A percentile compares a stretch with the other conserved stretches of the same genome.
These are phyloP conservation scores for Fusarium equiseti DNA, from an alignment of 2,329 filamentous ascomycete genomes.

Conservation along the genomic window DNA sequence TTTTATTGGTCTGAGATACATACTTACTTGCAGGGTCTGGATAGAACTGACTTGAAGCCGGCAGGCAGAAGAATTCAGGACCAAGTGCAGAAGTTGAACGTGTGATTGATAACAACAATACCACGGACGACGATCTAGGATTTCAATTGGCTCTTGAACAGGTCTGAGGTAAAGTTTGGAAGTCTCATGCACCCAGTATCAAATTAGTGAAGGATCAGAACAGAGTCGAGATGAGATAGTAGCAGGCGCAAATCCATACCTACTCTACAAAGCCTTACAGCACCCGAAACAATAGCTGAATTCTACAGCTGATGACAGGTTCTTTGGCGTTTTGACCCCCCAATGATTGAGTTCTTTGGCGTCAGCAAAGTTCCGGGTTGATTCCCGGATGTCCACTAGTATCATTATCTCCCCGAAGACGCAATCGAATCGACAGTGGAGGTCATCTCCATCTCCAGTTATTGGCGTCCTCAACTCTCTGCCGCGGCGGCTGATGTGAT, in stretches of 20 bases:
- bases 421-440: slow-evolving; percentile 23
- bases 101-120: slow-evolving; percentile 6
- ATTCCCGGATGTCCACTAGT: slow-evolving; percentile 17
- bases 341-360: slow-evolving; percentile 40
- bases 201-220: background rate
- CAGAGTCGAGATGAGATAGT: background rate
- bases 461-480: slow-evolving; percentile 5
- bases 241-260: background rate
- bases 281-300: slow-evolving; percentile 23
- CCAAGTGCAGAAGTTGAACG: background rate
- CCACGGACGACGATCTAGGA: slow-evolving; percentile 1
- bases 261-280: background rate
- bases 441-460: slow-evolving; percentile 2
- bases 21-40: slow-evolving; percentile 6
- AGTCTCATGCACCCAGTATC: slow-evolving; percentile 2
- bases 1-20: slow-evolving; percentile 10
- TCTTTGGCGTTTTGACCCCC: slow-evolving; percentile 16
- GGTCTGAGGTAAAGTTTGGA: background rate
- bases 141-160: slow-evolving; percentile 24
- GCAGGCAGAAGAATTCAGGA: slow-evolving; percentile 23
- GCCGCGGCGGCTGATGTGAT: slow-evolving; percentile 13
- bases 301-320: background rate
- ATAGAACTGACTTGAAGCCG: slow-evolving; percentile 20
- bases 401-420: slow-evolving; percentile 21
- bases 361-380: slow-evolving; percentile 33